Conservation (phyloP, 2,329 filamentous ascomycete species). For the Fusarium pseudograminearum region DNA sequence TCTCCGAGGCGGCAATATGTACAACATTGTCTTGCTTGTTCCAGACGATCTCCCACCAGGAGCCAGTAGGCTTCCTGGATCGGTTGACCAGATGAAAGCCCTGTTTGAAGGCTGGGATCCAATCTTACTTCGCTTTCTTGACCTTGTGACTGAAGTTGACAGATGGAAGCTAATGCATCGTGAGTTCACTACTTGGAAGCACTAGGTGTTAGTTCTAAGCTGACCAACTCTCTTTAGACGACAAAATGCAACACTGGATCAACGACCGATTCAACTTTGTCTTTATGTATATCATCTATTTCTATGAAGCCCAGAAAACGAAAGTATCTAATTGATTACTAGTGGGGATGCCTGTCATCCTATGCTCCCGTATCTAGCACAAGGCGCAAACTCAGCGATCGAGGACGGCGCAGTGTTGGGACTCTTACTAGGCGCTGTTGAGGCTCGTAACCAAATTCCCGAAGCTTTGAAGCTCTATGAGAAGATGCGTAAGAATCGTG, state of each 20-base stretch:
- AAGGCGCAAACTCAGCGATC: conserved; percentile 74
- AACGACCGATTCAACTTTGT: conserved; percentile 64
- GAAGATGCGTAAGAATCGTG: conserved; percentile 60
- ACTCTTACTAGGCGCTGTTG: conserved; percentile 64
- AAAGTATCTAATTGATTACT: fast-evolving
- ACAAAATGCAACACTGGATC: conserved; percentile 67
- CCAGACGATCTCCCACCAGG: conserved; percentile 71
- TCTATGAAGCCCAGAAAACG: fast-evolving
- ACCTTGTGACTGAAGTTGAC: conserved; percentile 12
- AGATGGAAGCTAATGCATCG: conserved; percentile 23
- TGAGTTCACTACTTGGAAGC: background rate
- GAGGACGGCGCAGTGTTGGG: conserved; percentile 77
- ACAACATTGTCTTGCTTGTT: conserved; percentile 74
- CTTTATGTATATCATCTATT: conserved; percentile 52
- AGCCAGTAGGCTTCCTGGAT: conserved; percentile 51
- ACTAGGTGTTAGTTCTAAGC: background rate
- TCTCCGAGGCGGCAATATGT: conserved; percentile 68
- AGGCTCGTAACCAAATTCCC: conserved; percentile 59
- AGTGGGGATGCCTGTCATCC: conserved; percentile 72
- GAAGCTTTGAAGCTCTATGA: conserved; percentile 61
- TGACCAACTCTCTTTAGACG: conserved; percentile 48
- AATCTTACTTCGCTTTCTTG: conserved; percentile 9
- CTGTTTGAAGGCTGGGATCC: conserved; percentile 20
- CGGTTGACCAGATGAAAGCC: conserved; percentile 14
- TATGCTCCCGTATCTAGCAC: conserved; percentile 73